Percentiles rank a stretch among this genome's conserved stretches.
Evolutionary conservation across 345 rosid genomes (phyloP).

Genomic region (Eucalyptus globulus): DNA sequence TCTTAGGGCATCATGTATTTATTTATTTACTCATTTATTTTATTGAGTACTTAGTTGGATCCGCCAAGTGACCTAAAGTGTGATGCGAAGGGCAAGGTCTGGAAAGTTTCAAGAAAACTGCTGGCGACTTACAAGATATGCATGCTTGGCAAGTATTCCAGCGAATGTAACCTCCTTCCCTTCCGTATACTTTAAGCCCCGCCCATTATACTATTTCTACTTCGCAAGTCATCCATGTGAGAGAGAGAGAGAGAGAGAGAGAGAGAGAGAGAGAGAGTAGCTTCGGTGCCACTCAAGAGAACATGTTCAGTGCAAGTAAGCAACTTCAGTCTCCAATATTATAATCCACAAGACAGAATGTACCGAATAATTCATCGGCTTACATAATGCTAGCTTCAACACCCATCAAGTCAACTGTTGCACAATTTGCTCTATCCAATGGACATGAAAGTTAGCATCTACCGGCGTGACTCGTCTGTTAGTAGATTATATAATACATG

Average conservation of each 20-base stretch:
- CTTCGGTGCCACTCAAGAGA: not conserved
- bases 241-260: not conserved
- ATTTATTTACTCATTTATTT: not conserved
- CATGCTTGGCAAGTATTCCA: not conserved
- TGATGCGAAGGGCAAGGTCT: not conserved
- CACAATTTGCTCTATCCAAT: not conserved
- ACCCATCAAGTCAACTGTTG: not conserved
- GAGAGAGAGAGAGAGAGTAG: not conserved
- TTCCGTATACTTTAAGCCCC: not conserved
- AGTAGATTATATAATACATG: not conserved
- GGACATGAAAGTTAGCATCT: not conserved
- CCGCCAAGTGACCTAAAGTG: not conserved
- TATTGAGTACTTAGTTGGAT: not conserved
- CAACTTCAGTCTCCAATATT: not conserved
- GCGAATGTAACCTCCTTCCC: not conserved
- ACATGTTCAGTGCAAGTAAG: not conserved
- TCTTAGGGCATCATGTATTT: not conserved
- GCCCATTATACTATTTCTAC: not conserved
- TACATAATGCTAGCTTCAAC: not conserved
- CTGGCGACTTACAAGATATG: not conserved
- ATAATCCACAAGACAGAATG: not conserved
- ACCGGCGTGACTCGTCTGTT: not conserved
- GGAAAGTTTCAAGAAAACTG: not conserved
- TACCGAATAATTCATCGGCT: not conserved
- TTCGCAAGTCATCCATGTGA: not conserved